A percentile compares a stretch with the other conserved stretches of the same genome.
phyloP scores from a whole-genome alignment of 116 monocot genomes.

The Papilionanthe hybrid region DNA sequence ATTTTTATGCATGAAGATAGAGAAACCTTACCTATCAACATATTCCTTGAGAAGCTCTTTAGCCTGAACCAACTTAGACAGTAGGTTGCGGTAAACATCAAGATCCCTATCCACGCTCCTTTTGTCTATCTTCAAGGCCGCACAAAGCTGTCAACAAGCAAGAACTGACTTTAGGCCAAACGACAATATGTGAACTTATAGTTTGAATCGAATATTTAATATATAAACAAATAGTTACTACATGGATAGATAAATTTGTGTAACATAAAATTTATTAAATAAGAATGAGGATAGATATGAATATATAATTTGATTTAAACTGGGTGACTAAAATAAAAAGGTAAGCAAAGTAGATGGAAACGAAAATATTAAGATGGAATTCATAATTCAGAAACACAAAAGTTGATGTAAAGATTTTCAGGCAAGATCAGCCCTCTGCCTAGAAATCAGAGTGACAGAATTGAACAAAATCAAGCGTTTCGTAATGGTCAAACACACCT shows the following conservation, averaged over 20 bases:
- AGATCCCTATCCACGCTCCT: constrained; percentile 92
- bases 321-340: no score
- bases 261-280: background rate
- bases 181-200: background rate
- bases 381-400: no score
- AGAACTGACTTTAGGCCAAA: background rate
- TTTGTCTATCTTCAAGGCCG: constrained; percentile 79
- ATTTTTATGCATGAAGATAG: background rate
- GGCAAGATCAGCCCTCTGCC: no score
- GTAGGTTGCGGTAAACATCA: constrained; percentile 93
- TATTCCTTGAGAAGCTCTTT: constrained; percentile 99
- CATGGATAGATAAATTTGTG: background rate
- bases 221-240: background rate
- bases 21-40: constrained; percentile 66
- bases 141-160: constrained; percentile 66
- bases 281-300: background rate
- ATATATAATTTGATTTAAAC: no score
- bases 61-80: constrained; percentile 94
- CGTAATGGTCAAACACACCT: no score
- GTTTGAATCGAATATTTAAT: background rate
- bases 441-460: no score
- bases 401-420: no score
- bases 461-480: no score
- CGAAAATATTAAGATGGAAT: no score
- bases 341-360: no score